Evolutionary conservation across 2,329 filamentous ascomycete species (phyloP).

Genomic region (Cadophora sp.): DNA sequence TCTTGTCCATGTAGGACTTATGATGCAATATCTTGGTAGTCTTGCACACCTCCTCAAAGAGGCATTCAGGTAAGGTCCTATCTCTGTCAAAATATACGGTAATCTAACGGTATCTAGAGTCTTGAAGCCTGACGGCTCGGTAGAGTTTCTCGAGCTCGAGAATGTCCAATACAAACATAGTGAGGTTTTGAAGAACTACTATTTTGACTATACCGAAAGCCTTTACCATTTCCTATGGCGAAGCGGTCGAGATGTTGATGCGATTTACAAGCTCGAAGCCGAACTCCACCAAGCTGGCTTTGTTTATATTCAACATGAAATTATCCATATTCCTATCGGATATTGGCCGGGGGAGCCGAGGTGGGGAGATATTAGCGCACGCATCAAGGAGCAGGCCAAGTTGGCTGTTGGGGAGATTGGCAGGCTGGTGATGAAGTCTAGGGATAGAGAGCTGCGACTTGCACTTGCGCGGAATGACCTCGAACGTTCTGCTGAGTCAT

Average conservation of each 20-base stretch:
- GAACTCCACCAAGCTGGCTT: background rate
- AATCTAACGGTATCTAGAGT: background rate
- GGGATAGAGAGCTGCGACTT: too few species aligned
- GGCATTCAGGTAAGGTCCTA: background rate
- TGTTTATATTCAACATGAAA: background rate
- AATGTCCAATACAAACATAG: background rate
- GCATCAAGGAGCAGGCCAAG: background rate
- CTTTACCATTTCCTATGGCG: background rate
- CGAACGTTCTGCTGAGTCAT: background rate
- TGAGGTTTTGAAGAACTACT: background rate
- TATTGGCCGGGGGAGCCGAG: background rate
- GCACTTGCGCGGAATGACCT: too few species aligned
- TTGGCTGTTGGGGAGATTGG: background rate
- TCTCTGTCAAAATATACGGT: background rate
- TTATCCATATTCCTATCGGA: background rate
- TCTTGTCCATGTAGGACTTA: too few species aligned
- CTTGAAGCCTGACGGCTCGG: background rate
- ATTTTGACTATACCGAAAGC: background rate
- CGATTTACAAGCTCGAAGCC: background rate
- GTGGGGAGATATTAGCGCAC: background rate
- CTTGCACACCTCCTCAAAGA: background rate
- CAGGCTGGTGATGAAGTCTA: background rate
- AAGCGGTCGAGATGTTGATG: background rate
- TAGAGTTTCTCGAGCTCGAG: background rate
- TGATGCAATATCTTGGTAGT: background rate